Evolutionary conservation across 805 yeast species (phyloP).

Genomic region (Suhomyces faveliae): DNA sequence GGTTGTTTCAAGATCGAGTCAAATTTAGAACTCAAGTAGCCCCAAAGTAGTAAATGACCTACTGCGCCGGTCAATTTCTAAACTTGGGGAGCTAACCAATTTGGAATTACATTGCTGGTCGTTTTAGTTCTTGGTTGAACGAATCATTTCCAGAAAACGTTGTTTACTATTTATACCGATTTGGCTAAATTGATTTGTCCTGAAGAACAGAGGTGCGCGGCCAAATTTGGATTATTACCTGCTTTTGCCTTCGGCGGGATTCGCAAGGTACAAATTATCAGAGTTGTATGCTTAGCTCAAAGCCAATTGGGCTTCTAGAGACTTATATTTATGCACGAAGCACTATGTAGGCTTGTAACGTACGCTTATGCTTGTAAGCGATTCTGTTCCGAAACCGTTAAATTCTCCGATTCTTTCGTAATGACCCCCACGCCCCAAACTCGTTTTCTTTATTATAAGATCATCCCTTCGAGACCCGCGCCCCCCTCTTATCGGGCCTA

Average conservation of each 20-base stretch:
- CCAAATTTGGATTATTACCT: not conserved
- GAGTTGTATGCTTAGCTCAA: not conserved
- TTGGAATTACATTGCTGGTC: not conserved
- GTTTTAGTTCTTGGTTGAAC: not conserved
- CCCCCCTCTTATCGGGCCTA: constrained; percentile 3
- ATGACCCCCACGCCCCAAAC: constrained; percentile 3
- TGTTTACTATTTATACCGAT: constrained; percentile 12
- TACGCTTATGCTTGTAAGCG: not conserved
- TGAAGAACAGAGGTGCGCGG: constrained; percentile 2
- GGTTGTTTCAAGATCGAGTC: not conserved
- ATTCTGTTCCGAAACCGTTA: not conserved
- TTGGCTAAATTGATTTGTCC: constrained; percentile 9
- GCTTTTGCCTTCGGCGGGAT: not conserved
- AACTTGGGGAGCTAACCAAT: not conserved
- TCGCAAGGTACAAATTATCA: not conserved
- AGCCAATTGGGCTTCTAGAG: not conserved
- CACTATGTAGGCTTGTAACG: not conserved
- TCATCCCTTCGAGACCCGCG: not conserved
- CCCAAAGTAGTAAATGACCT: not conserved
- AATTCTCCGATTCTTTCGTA: not conserved
- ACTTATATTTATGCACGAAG: too few relatives aligned
- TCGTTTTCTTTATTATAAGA: not conserved
- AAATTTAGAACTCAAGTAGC: too few relatives aligned
- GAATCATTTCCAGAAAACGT: not conserved
- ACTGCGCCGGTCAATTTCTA: not conserved